These are phyloP conservation scores for Cornus florida DNA, from an alignment of 148 eudicot genomes.

Conservation along the genomic window DNA sequence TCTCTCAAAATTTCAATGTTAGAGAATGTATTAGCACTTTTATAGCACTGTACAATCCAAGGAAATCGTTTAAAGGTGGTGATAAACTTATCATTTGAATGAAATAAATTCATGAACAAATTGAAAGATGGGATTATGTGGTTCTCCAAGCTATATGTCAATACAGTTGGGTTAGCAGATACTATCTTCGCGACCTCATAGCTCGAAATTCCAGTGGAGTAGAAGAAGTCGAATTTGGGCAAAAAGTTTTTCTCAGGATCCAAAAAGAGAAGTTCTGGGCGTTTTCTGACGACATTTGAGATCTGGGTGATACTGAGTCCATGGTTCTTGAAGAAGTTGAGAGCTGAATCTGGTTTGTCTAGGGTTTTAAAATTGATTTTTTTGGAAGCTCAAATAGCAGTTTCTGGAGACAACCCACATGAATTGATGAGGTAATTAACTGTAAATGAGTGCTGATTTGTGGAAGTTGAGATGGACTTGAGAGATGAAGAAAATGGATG, in stretches of 20 bases:
- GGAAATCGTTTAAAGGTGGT: neutral
- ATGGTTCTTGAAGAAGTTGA: neutral
- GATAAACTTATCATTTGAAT: conserved; percentile 1
- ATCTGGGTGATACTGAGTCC: conserved; percentile 10
- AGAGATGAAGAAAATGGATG: too few relatives aligned
- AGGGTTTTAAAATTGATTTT: too few relatives aligned
- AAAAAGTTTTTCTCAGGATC: conserved; percentile 11
- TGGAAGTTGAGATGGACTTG: too few relatives aligned
- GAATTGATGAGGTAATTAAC: too few relatives aligned
- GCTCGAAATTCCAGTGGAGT: conserved; percentile 10
- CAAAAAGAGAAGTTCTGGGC: neutral
- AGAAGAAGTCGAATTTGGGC: conserved; percentile 12
- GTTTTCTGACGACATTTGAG: neutral
- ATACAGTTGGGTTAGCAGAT: neutral
- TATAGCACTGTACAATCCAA: neutral
- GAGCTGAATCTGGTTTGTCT: neutral
- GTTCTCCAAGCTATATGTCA: neutral
- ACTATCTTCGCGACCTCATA: neutral
- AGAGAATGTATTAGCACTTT: neutral
- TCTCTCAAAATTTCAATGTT: conserved; percentile 7
- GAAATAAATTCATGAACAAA: neutral
- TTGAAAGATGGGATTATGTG: neutral
- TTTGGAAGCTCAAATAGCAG: too few relatives aligned
- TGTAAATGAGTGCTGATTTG: too few relatives aligned
- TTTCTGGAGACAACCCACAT: too few relatives aligned